phyloP scores from a whole-genome alignment of 106 monocot genomes.

The Ottelia alismoides region DNA sequence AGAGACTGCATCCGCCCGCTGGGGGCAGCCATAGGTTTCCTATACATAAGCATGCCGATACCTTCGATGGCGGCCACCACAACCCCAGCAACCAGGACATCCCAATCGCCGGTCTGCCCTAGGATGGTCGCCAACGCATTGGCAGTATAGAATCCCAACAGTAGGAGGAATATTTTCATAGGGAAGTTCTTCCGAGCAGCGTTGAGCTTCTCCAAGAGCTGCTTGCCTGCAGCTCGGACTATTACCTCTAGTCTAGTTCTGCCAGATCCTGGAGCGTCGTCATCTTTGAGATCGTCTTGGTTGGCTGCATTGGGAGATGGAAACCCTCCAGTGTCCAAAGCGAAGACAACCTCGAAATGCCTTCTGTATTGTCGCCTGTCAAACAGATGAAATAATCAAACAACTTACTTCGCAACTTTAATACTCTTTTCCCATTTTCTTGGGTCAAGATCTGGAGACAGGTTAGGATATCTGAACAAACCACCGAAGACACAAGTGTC shows the following conservation, averaged over 20 bases:
- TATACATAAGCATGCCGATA: constrained; percentile 91
- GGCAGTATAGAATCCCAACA: constrained; percentile 92
- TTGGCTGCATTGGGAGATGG: constrained; percentile 11
- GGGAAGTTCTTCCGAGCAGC: constrained; percentile 68
- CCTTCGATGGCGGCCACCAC: constrained; percentile 89
- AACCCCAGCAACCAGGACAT: constrained; percentile 86
- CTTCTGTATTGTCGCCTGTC: too few species aligned
- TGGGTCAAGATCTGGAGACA: too few species aligned
- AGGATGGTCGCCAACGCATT: constrained; percentile 91
- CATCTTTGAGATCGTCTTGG: constrained; percentile 22
- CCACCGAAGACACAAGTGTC: too few species aligned
- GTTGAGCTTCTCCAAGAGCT: constrained; percentile 69
- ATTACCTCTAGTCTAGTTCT: constrained; percentile 66
- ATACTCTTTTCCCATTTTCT: too few species aligned
- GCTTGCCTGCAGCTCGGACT: constrained; percentile 42
- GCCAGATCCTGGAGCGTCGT: constrained; percentile 31
- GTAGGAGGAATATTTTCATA: constrained; percentile 81
- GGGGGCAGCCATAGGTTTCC: constrained; percentile 29
- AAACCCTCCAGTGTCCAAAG: constrained; percentile 48
- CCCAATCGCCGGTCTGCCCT: constrained; percentile 98
- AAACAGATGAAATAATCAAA: too few species aligned
- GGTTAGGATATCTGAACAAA: too few species aligned
- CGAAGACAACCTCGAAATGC: too few species aligned
- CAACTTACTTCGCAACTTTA: too few species aligned
- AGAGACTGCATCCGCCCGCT: constrained; percentile 44